Evolutionary conservation across 805 yeast genomes (phyloP).

Genomic region (Teunomyces cretensis): DNA sequence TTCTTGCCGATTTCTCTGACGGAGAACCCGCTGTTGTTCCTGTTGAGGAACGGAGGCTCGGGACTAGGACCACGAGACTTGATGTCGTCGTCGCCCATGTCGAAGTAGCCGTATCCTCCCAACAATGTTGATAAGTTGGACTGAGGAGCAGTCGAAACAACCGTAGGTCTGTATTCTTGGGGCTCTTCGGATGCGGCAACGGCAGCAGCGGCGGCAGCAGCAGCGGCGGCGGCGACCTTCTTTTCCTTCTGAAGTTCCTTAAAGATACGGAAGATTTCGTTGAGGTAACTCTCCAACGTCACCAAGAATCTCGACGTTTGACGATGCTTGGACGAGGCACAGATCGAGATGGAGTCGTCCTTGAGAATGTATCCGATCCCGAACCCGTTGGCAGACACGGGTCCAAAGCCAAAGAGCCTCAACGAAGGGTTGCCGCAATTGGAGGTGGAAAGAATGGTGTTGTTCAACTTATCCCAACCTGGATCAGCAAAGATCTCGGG

Average conservation of each 20-base stretch:
- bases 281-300: slow-evolving; percentile 50
- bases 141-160: slow-evolving; percentile 2
- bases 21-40: slow-evolving; percentile 39
- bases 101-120: slow-evolving; percentile 64
- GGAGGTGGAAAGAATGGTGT: slow-evolving; percentile 67
- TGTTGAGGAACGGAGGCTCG: slow-evolving; percentile 48
- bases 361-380: slow-evolving; percentile 57
- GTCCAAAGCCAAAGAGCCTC: slow-evolving; percentile 59
- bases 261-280: slow-evolving; percentile 41
- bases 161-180: not conserved
- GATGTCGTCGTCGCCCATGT: slow-evolving; percentile 52
- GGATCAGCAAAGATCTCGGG: slow-evolving; percentile 80
- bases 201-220: not conserved
- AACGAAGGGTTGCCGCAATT: slow-evolving; percentile 64
- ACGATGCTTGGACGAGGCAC: slow-evolving; percentile 60
- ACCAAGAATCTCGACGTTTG: slow-evolving; percentile 57
- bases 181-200: not conserved
- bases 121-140: slow-evolving; percentile 24
- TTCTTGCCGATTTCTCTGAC: slow-evolving; percentile 64
- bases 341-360: slow-evolving; percentile 51
- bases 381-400: slow-evolving; percentile 57
- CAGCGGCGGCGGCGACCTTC: slow-evolving; percentile 1
- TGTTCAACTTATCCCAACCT: slow-evolving; percentile 86
- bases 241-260: slow-evolving; percentile 21
- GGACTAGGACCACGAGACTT: slow-evolving; percentile 60